Conservation (phyloP, 73 alveolate genomes). For the Uronychia binucleata region DNA sequence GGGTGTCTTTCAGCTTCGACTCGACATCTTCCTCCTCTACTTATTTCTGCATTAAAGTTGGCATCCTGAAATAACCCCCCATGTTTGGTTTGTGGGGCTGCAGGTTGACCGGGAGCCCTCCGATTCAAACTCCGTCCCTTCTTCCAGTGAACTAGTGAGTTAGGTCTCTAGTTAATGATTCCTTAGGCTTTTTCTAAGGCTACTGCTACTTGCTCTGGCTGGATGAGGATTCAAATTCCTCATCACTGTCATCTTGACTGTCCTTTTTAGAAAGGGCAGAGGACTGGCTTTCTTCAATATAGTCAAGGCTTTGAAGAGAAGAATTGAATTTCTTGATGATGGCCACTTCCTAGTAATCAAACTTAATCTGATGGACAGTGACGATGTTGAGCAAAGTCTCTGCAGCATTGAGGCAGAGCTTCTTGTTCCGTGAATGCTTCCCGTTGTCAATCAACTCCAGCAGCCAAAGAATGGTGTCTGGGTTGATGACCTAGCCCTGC, state of each 20-base stretch:
- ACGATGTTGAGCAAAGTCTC: conserved; percentile 39
- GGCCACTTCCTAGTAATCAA: conserved; percentile 59
- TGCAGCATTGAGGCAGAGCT: conserved; percentile 48
- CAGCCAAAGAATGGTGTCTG: conserved; percentile 69
- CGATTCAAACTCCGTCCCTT: not conserved
- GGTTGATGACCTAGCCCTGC: conserved; percentile 21
- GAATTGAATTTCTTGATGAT: conserved; percentile 1
- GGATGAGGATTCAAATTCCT: not conserved
- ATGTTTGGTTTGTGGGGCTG: not conserved
- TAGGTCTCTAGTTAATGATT: not conserved
- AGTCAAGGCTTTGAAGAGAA: not conserved
- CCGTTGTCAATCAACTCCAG: conserved; percentile 17
- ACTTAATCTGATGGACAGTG: conserved; percentile 50
- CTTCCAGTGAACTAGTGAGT: not conserved
- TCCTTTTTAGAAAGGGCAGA: not conserved
- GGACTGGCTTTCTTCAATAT: conserved; percentile 3
- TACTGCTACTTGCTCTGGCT: too few relatives aligned
- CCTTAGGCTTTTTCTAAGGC: not conserved
- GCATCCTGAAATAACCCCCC: not conserved
- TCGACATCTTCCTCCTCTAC: conserved; percentile 19
- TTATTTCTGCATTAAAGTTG: not conserved
- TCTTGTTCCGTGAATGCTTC: conserved; percentile 18
- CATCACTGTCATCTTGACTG: not conserved
- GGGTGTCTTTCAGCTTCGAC: conserved; percentile 36
- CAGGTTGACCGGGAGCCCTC: not conserved